phyloP scores from a whole-genome alignment of 2,329 filamentous ascomycete genomes.

The Colletotrichum musicola region DNA sequence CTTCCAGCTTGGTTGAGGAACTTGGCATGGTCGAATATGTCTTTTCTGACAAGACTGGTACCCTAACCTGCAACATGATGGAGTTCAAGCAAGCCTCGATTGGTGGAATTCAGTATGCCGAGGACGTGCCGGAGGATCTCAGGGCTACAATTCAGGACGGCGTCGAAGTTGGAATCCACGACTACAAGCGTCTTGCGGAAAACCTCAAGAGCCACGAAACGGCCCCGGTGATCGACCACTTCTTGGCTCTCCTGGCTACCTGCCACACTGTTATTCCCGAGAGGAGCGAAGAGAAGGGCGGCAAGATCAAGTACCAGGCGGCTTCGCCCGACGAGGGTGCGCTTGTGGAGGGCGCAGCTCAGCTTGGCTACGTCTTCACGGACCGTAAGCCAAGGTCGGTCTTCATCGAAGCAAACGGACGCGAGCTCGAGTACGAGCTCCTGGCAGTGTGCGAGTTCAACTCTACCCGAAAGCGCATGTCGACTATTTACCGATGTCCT shows the following conservation, averaged over 20 bases:
- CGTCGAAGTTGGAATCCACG: conserved; percentile 82
- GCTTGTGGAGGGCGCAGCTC: conserved; percentile 90
- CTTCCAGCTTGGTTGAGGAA: conserved; percentile 96
- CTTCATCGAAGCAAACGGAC: conserved; percentile 81
- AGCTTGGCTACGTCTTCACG: conserved; percentile 88
- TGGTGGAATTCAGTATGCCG: conserved; percentile 92
- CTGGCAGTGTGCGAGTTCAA: conserved; percentile 99
- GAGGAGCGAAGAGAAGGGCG: conserved; percentile 79
- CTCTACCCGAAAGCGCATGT: conserved; percentile 97
- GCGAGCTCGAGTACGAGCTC: conserved; percentile 86
- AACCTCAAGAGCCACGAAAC: conserved; percentile 73
- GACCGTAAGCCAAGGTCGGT: conserved; percentile 92
- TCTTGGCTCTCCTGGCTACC: conserved; percentile 86
- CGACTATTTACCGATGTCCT: conserved; percentile 94
- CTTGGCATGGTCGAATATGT: conserved; percentile 98
- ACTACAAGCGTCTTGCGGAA: conserved; percentile 80
- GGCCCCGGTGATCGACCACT: conserved; percentile 76
- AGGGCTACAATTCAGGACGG: conserved; percentile 84
- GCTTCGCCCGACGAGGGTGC: conserved; percentile 97
- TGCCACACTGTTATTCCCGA: conserved; percentile 99
- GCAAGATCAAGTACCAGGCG: conserved; percentile 95
- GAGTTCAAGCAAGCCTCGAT: conserved; percentile 97
- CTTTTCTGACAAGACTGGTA: conserved; percentile 98
- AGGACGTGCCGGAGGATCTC: conserved; percentile 91
- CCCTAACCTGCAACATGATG: conserved; percentile 98